Base-by-base conservation (phyloP, 176 grass and related monocot genomes). In the Carex myosuroides region DNA sequence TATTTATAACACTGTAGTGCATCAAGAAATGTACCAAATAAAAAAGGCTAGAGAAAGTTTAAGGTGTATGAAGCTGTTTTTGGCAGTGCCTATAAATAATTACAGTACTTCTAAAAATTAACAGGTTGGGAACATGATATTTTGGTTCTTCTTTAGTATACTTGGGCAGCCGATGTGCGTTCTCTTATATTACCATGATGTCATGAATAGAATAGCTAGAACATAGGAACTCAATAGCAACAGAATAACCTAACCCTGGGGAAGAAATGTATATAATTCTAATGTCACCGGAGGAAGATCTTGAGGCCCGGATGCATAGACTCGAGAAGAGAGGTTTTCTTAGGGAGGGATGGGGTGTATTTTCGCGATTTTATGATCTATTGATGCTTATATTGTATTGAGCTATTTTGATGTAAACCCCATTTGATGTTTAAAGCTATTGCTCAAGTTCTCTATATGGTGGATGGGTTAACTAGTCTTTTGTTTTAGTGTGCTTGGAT, bases 141-240 rank as follows among this genome's bases (percentile, higher is more conserved):
- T 99, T 84, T 99, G 96, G 96, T 93, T 99, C 90, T 95, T 99
- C 86, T 99, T 99, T 90, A 87, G 96, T 88, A 99, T 99, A 87
- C 66, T 95, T 30, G 96, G 96, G 75, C 96, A 99, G 64, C 96
- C 96, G 0, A 99, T 99, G 89, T 93, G 91, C 74, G 90, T 99
- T 84, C 96, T 99, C 32, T 76, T 99, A 22, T 99, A 95, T 79
- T 99, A 95, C 83, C 96, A 99, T 46, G 96, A 99, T 84, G 91
- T 95, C 63, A 99, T 99, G 96, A 99, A 95, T 82, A 91, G 96
- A 83, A 94, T 88, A 85, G 76, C 70, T 55, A 87, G 69, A 41
- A 50, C 89, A 83, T 86, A 86, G 59, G 81, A 85, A 80, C 89
- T 77, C 22, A 57, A 21, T 17, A 78, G 52, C 73, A 17, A 35